Conservation (phyloP, 208 protist species). For the Naegleria lovaniensis region DNA sequence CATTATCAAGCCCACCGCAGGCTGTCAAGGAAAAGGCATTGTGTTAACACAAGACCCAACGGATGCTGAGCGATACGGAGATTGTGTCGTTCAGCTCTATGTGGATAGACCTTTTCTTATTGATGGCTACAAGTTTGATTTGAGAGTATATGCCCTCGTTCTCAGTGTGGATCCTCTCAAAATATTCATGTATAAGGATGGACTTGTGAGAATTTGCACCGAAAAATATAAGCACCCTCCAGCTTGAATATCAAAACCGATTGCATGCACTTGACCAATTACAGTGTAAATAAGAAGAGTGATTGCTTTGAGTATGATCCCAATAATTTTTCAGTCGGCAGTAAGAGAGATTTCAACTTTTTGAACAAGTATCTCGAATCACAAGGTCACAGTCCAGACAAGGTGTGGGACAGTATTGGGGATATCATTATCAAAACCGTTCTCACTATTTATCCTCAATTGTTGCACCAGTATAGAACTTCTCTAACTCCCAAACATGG, state of each 20-base stretch:
- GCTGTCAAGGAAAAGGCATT: slow-evolving; percentile 85
- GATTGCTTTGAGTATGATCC: slow-evolving; percentile 79
- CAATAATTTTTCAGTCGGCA: slow-evolving; percentile 66
- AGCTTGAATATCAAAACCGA: slow-evolving; percentile 65
- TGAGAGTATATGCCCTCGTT: slow-evolving; percentile 88
- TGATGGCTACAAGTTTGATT: slow-evolving; percentile 87
- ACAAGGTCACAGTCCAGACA: slow-evolving; percentile 50
- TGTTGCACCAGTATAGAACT: slow-evolving; percentile 75
- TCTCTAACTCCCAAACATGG: slow-evolving; percentile 70
- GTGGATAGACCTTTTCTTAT: slow-evolving; percentile 76
- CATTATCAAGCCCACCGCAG: slow-evolving; percentile 85
- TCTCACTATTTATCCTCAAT: slow-evolving; percentile 76
- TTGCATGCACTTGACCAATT: slow-evolving; percentile 94
- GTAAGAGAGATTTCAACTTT: slow-evolving; percentile 82
- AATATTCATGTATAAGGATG: slow-evolving; percentile 83
- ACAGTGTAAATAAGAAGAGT: slow-evolving; percentile 87
- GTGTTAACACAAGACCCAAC: slow-evolving; percentile 72
- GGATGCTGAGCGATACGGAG: slow-evolving; percentile 61
- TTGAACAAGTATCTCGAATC: slow-evolving; percentile 69
- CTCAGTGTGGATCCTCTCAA: slow-evolving; percentile 71
- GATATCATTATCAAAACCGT: slow-evolving; percentile 79
- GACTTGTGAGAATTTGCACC: slow-evolving; percentile 85
- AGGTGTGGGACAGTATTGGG: slow-evolving; percentile 66
- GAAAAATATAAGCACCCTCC: slow-evolving; percentile 72
- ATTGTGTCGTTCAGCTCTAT: slow-evolving; percentile 87